Evolutionary conservation across 148 eudicot species (phyloP), one percentile per base, ranked within the genome.

Genomic region (Silene latifolia): DNA sequence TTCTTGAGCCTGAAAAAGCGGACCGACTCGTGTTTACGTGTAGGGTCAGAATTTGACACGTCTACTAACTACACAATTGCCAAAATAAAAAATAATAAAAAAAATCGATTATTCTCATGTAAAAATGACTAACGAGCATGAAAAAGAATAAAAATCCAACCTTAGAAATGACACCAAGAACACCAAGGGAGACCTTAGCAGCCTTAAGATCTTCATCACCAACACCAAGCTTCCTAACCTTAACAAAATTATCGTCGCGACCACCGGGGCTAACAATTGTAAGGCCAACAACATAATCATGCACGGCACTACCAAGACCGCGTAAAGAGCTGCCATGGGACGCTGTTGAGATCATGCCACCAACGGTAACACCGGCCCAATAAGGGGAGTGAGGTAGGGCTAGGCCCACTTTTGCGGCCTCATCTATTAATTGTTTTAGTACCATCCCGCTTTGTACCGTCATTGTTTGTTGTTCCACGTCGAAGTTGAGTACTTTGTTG

Each of bases 131-230:
- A 39, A 5, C 0, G 0, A 39, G 6, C 9, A 6, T 39, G 44
- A 39, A 39, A 39, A 39, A 39, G 3, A 39, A 4, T 0, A 39
- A 39, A 39, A 14, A 15, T 13, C 14, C 72, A 81, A 81, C 83
- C 83, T 81, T 66, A 27, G 83, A 77, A 42, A 81, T 81, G 3
- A 77, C 80, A 48, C 83, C 83, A 66, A 82, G 84, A 71, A 78
- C 81, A 39, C 84, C 84, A 56, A 82, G 84, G n/a, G 84, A 78
- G 18, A 78, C 81, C 61, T 71, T 82, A 21, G 68, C 78, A 1
- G 81, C 84, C 39, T 74, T 61, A 20, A 82, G 75, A 21, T 82
- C 81, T 29, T 57, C 63, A 65, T 82, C 71, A 13, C 51, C 46
- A 0, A 10, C 56, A 47, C 7, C 29, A 4, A 82, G 70, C 3